Evolutionary conservation across 495 filamentous ascomycete genomes (phyloP), one percentile per base, ranked within the genome.

Genomic region (Aspergillus haitiensis): DNA sequence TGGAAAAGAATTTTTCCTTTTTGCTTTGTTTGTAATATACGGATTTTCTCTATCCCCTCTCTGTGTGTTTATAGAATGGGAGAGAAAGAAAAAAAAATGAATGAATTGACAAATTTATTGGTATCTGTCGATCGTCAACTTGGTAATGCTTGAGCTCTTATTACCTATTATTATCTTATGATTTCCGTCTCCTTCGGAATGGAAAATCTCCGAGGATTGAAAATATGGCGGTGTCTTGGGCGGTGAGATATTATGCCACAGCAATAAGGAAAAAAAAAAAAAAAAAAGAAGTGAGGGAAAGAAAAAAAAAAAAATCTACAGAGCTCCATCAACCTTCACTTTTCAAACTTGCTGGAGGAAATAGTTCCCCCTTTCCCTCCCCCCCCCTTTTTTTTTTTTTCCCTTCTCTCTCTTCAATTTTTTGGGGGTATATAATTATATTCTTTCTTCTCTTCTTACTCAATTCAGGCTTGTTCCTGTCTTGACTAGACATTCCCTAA

Each of bases 211-310:
- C 21, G 21, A 27, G 21, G 21, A 27, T 27, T 27, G 21, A 27
- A 27, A 27, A 27, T 27, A 51, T 40, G 31, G 74, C 74, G 74
- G 74, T 75, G 60, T 67, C 59, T 1, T 11, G 39, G 58, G 59
- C 54, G 47, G 56, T 32, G 16, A 6, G 32, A 11, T n/a, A 56
- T 77, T 76, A 69, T 77, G 75, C 75, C 72, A 67, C 65, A 66
- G 67, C 63, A 64, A 67, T 47, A 55, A 40, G 5, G 9, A 34
- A 31, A 8, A n/a, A 21, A 48, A 13, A 16, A 15, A 56, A 63
- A 68, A 69, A 27, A 27, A 27, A 65, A 67, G 72, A 70, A 72
- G 21, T 42, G 11, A n/a, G 33, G 50, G 16, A 15, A 15, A 56
- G 46, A 55, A 62, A 68, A 68, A n/a, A 27, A 27, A 65, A 67